Conservation (phyloP, 352 stramenopile genomes). For the Blastocystis sp. region DNA sequence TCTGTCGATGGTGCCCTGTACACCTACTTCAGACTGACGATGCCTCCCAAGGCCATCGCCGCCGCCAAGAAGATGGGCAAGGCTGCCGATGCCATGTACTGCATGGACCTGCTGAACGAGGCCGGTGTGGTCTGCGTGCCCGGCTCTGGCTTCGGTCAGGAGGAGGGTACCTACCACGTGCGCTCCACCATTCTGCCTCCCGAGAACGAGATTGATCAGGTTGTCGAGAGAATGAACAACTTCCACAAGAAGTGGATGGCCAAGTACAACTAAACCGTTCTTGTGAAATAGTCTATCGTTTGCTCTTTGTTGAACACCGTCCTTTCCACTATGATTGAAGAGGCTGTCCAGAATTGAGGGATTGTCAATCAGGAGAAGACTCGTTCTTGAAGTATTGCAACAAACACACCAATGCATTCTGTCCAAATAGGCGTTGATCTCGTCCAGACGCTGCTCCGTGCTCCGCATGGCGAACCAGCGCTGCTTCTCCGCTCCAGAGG, state of each 20-base stretch:
- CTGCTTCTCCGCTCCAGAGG: conserved; percentile 19
- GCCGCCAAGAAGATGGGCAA: conserved; percentile 76
- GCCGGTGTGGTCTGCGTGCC: conserved; percentile 93
- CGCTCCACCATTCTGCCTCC: conserved; percentile 96
- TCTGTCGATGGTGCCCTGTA: conserved; percentile 95
- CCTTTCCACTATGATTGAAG: no score
- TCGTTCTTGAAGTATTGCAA: neutral
- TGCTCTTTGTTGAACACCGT: neutral
- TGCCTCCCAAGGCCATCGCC: conserved; percentile 81
- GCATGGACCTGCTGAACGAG: conserved; percentile 87
- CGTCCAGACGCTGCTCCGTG: conserved; percentile 20
- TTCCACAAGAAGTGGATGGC: conserved; percentile 93
- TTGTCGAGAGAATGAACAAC: conserved; percentile 87
- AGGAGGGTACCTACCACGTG: conserved; percentile 92
- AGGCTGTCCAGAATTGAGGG: no score
- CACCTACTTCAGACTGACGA: conserved; percentile 89
- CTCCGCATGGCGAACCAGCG: conserved; percentile 15
- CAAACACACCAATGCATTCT: neutral
- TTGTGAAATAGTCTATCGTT: neutral
- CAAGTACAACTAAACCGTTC: conserved; percentile 81
- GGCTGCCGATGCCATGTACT: conserved; percentile 94
- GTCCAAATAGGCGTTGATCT: conserved; percentile 7
- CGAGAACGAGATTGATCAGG: conserved; percentile 88
- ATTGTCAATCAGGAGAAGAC: no score
- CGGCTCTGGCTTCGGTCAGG: conserved; percentile 92